Percentiles rank a stretch among this genome's conserved stretches.
These are phyloP conservation scores for Diophrys appendiculata DNA, from an alignment of 73 alveolate species.

Conservation along the genomic window DNA sequence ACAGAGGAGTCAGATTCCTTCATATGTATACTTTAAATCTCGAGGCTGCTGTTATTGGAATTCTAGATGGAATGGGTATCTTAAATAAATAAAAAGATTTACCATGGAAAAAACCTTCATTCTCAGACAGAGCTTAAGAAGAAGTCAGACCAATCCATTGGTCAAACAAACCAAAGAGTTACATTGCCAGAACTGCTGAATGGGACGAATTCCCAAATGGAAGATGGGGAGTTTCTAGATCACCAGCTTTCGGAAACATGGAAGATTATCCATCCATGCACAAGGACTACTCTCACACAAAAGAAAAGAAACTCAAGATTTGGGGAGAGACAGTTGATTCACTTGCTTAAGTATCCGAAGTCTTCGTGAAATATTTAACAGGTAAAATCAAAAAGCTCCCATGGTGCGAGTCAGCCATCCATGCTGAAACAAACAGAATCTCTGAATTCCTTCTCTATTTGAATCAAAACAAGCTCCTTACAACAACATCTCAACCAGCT, in stretches of 20 bases:
- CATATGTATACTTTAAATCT: conserved; percentile 85
- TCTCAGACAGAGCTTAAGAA: conserved; percentile 22
- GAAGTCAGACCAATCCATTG: conserved; percentile 77
- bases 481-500: conserved; percentile 68
- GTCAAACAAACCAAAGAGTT: conserved; percentile 76
- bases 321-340: conserved; percentile 54
- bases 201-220: conserved; percentile 87
- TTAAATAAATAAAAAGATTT: conserved; percentile 26
- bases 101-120: conserved; percentile 62
- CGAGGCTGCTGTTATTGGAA: conserved; percentile 68
- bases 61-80: conserved; percentile 45
- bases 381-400: conserved; percentile 65
- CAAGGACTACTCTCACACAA: conserved; percentile 26
- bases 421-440: conserved; percentile 49
- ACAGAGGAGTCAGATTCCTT: conserved; percentile 68
- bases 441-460: conserved; percentile 24
- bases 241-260: conserved; percentile 71
- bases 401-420: conserved; percentile 59
- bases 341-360: conserved; percentile 4
- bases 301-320: conserved; percentile 34
- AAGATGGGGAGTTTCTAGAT: conserved; percentile 77
- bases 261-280: conserved; percentile 45
- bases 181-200: conserved; percentile 66
- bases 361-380: conserved; percentile 25
- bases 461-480: conserved; percentile 49